Percentiles rank a stretch among this genome's conserved stretches.
Evolutionary conservation across 768 basidiomycete genomes (phyloP).

Genomic region (Boletus bicolor): DNA sequence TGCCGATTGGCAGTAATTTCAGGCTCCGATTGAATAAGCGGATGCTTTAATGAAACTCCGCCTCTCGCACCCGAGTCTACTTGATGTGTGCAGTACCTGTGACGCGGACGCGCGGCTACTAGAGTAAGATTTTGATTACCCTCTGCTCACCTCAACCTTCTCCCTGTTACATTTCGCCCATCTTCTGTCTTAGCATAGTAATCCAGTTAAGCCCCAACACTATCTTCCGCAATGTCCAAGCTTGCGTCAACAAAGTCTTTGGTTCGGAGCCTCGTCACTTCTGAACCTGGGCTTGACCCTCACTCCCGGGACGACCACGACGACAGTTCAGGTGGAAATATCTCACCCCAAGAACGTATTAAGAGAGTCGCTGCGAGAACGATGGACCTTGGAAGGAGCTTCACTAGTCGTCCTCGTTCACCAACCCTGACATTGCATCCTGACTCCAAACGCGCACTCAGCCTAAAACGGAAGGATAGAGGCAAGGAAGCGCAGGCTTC

Average conservation of each 20-base stretch:
- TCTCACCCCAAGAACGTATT: conserved; percentile 42
- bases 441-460: conserved; percentile 51
- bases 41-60: neutral
- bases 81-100: neutral
- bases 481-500: conserved; percentile 35
- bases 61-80: neutral
- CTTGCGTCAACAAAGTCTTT: conserved; percentile 22
- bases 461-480: conserved; percentile 51
- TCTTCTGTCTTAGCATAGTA: conserved; percentile 8
- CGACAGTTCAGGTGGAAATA: conserved; percentile 26
- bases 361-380: conserved; percentile 57
- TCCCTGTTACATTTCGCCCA: neutral
- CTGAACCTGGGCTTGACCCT: conserved; percentile 34
- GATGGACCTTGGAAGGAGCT: conserved; percentile 61
- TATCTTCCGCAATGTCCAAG: conserved; percentile 23
- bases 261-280: conserved; percentile 17
- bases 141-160: neutral
- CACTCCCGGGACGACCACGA: conserved; percentile 31
- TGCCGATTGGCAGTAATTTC: conserved; percentile 7
- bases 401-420: conserved; percentile 40
- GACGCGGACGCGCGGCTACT: conserved; percentile 1
- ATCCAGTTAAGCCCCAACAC: conserved; percentile 1
- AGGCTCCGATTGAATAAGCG: conserved; percentile 16
- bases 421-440: conserved; percentile 30
- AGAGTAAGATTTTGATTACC: conserved; percentile 10